Percentiles rank a stretch among this genome's conserved stretches.
These are phyloP conservation scores for Prosopis cineraria DNA, from an alignment of 306 rosid species.

Conservation along the genomic window DNA sequence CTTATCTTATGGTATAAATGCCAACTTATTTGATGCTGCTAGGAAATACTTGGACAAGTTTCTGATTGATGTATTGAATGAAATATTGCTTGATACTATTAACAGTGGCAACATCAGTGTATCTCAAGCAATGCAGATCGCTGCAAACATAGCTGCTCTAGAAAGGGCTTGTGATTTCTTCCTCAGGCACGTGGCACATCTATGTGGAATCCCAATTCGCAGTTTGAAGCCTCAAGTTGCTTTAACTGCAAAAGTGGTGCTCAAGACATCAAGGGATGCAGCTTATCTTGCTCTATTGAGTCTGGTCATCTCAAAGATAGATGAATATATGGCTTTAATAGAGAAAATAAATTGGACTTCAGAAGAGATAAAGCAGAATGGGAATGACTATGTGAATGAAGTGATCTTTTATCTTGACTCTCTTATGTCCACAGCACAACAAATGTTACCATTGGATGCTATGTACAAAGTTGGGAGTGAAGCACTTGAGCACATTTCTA, in stretches of 20 bases:
- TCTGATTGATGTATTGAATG: constrained; percentile 73
- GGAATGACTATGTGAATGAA: constrained; percentile 78
- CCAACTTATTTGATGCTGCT: constrained; percentile 59
- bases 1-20: constrained; percentile 59
- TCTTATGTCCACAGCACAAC: constrained; percentile 84
- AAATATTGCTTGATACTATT: constrained; percentile 59
- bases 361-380: constrained; percentile 65
- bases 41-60: constrained; percentile 72
- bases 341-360: constrained; percentile 70
- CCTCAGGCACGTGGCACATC: constrained; percentile 71
- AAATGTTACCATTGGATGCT: constrained; percentile 83
- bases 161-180: constrained; percentile 96
- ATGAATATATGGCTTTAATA: constrained; percentile 73
- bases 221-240: constrained; percentile 64
- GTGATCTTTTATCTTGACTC: constrained; percentile 80
- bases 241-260: constrained; percentile 79
- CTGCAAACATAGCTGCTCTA: constrained; percentile 81
- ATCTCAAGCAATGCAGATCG: constrained; percentile 95
- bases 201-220: constrained; percentile 56
- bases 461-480: constrained; percentile 76
- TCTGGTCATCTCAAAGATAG: constrained; percentile 67
- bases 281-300: constrained; percentile 66
- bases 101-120: constrained; percentile 60
- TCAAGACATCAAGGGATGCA: constrained; percentile 75
- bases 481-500: constrained; percentile 82